Base-by-base conservation (phyloP, 192 early-diverging fungal genomes). In the Oehlia diaphana region DNA sequence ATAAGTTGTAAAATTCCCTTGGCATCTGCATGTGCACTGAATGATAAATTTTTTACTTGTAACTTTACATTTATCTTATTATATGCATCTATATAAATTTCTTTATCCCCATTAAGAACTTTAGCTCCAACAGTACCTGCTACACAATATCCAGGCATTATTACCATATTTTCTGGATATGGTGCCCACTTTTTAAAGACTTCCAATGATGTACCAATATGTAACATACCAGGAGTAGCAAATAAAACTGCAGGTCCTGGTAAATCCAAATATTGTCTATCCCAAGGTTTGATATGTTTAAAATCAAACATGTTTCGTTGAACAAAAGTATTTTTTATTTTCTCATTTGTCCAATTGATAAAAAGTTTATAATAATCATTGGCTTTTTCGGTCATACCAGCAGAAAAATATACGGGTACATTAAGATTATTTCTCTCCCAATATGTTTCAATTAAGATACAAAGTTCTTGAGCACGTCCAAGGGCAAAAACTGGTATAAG, bases 321-420 rank as follows among this genome's bases (percentile, higher is more conserved):
- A 6, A 95, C 94, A 90, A 98, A 97, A 5, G 93, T 94, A 33
- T 88, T 87, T 83, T 96, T 97, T 83, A 99, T 94, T 81, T 97
- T 97, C 87, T 98, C 94, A 84, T 98, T 98, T 26, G 97, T 98
- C 98, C 98, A 99, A 79, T 92, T 93, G 81, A 99, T 96, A 80
- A 96, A 99, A 23, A 97, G 87, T 84, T 96, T 97, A 89, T 98
- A 99, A 84, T 95, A 98, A 42, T 96, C 92, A 83, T 96, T 98
- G 5, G 98, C 97, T 76, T 92, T 90, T 72, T 95, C 95, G 1
- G 98, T 98, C 77, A 99, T 83, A 42, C 98, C 98, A 14, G 95
- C 94, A 10, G 96, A 96, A 80, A 96, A 98, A 82, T 97, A 98
- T 28, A 99, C 92, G n/a, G 97, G 97, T 1, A 93, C 90, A 26